Conservation (phyloP, 176 grass and related monocot species). For the Zoysia japonica region DNA sequence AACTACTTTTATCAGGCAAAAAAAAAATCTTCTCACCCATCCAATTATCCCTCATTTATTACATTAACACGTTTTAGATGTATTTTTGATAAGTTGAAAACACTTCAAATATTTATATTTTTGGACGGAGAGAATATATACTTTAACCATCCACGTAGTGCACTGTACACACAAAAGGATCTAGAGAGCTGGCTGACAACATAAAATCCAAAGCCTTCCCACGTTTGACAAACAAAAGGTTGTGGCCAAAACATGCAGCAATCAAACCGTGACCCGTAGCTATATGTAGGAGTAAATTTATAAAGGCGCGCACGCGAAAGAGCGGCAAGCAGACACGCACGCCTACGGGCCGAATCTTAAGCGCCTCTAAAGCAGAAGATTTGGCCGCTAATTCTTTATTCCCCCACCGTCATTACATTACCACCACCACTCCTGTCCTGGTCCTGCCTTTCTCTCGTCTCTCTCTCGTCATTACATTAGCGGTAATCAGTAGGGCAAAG, state of each 20-base stretch:
- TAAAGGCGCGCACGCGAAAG: not conserved
- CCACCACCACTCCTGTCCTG: not conserved
- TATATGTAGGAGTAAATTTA: not conserved
- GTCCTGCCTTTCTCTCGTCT: not conserved
- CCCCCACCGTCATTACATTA: not conserved
- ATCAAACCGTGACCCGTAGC: not conserved
- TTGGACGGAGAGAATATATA: too few species aligned
- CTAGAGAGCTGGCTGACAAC: too few species aligned
- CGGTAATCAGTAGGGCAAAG: too few species aligned
- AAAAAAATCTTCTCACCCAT: too few species aligned
- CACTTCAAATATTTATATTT: too few species aligned
- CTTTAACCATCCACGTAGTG: too few species aligned
- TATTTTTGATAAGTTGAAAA: too few species aligned
- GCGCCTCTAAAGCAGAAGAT: not conserved
- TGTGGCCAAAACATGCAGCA: not conserved
- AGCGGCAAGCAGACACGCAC: not conserved
- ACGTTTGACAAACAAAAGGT: not conserved
- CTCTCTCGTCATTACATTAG: not conserved
- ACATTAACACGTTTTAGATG: too few species aligned
- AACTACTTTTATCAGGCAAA: too few species aligned
- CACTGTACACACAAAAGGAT: too few species aligned
- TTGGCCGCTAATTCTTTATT: slow-evolving; percentile 43
- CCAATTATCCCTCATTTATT: too few species aligned
- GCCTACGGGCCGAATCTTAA: not conserved
- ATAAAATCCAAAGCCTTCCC: not conserved